Evolutionary conservation across 345 rosid species (phyloP), one percentile per base, ranked within the genome.

Genomic region (Angophora floribunda): DNA sequence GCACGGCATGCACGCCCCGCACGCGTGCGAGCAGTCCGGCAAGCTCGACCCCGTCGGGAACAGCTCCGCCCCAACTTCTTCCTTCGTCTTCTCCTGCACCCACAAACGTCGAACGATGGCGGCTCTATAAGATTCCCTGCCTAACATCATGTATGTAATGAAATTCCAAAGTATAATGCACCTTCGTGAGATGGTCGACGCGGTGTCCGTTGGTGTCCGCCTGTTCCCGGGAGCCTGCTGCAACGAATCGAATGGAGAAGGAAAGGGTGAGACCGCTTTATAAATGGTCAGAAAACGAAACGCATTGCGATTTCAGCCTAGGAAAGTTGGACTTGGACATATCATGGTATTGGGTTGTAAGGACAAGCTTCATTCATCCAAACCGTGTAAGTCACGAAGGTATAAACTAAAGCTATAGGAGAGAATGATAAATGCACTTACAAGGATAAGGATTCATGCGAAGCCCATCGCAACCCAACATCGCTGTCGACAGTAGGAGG

Each of bases 11-110:
- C 99, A 98, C 5, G 99, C 89, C 13, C 97, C 98, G 59, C 99
- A 98, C 3, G 99, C 99, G 85, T 96, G 97, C 4, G 97, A 92
- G 88, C 99, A 98, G 78, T 98, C 99, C 7, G 99, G 99, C 89
- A 98, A 89, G 87, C 98, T 95, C 80, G 99, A 98, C 22, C 99
- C 99, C 7, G 95, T 93, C 24, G 95, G 95, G 49, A 93, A 93
- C 79, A 92, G 52, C 88, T 92, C 93, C 96, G 89, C 92, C 51
- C 90, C 95, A n/a, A 87, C 24, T 88, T 86, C 93, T 86, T 45
- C 85, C 53, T 86, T 90, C 53, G 4, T 90, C 32, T 55, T 51
- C 85, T 70, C 92, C 92, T 92, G 52, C 61, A 36, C 47, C 45
- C 17, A 65, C 30, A 50, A 5, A 59, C 13, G 32, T 65, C 45